Conservation (phyloP, 345 rosid species). For the Linum usitatissimum region DNA sequence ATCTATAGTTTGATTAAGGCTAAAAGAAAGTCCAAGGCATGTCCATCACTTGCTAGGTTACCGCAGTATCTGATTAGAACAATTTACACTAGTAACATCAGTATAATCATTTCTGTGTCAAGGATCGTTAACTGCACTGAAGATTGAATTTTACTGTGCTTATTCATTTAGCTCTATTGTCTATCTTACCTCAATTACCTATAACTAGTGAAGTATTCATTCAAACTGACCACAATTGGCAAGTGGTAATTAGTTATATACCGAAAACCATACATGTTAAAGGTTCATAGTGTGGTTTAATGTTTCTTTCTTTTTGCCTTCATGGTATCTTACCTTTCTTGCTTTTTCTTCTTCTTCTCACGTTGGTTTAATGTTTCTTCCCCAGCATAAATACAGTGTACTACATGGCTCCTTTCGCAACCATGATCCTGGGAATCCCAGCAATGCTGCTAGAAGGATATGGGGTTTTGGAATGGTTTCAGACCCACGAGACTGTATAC, state of each 20-base stretch:
- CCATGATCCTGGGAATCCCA: conserved; percentile 83
- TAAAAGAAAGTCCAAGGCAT: no score
- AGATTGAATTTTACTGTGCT: background rate
- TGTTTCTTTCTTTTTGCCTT: no score
- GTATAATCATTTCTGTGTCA: background rate
- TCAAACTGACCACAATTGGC: background rate
- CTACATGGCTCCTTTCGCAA: conserved; percentile 99
- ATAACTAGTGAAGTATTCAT: background rate
- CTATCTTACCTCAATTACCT: background rate
- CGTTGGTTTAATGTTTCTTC: background rate
- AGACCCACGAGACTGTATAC: conserved; percentile 37
- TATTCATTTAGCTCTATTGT: background rate
- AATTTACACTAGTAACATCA: no score
- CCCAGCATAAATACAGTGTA: conserved; percentile 90
- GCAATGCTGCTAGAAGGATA: conserved; percentile 80
- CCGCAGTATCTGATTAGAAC: background rate
- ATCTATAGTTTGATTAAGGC: background rate
- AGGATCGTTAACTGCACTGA: background rate
- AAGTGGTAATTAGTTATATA: no score
- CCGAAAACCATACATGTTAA: background rate
- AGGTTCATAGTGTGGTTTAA: background rate
- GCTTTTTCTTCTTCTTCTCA: conserved; percentile 8
- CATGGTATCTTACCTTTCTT: no score
- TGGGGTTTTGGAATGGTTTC: conserved; percentile 75
- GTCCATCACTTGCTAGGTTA: background rate